Percentiles rank a stretch among this genome's conserved stretches.
Evolutionary conservation across 2,329 filamentous ascomycete species (phyloP).

Genomic region (Phialophora verrucosa): DNA sequence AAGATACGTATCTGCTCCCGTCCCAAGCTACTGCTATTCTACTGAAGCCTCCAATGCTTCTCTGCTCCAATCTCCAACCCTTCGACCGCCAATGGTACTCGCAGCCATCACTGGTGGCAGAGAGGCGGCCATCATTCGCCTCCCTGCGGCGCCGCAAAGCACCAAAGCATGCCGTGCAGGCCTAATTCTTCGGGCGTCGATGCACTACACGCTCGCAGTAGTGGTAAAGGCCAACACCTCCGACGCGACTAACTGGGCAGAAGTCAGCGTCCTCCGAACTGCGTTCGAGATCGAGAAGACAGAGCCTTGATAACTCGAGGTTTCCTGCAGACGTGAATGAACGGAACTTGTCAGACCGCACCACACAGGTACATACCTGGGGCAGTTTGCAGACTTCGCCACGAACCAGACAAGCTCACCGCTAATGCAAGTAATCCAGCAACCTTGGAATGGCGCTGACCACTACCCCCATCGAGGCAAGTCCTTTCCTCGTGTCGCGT

Average conservation of each 20-base stretch:
- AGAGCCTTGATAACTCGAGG: not conserved
- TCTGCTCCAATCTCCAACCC: not conserved
- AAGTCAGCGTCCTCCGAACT: not conserved
- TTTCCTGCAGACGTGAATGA: slow-evolving; percentile 1
- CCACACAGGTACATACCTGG: not conserved
- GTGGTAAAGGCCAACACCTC: not conserved
- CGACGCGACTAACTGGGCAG: not conserved
- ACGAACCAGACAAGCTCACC: slow-evolving; percentile 26
- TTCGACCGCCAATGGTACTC: not conserved
- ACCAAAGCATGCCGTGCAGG: not conserved
- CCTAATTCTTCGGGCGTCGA: not conserved
- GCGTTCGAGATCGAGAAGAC: not conserved
- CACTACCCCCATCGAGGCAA: slow-evolving; percentile 25
- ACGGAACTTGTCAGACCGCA: slow-evolving; percentile 21
- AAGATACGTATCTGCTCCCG: not conserved
- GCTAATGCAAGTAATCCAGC: slow-evolving; percentile 34
- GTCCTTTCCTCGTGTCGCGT: slow-evolving; percentile 24
- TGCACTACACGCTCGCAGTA: not conserved
- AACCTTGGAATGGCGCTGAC: slow-evolving; percentile 26
- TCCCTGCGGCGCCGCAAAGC: not conserved
- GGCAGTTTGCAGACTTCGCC: slow-evolving; percentile 18
- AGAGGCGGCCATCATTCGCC: not conserved
- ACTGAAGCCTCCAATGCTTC: not conserved
- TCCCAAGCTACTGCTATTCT: not conserved
- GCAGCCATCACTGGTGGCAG: not conserved